Evolutionary conservation across 441 rosid species (phyloP), one percentile per base, ranked within the genome.

Genomic region (Pelargonium citronellum): DNA sequence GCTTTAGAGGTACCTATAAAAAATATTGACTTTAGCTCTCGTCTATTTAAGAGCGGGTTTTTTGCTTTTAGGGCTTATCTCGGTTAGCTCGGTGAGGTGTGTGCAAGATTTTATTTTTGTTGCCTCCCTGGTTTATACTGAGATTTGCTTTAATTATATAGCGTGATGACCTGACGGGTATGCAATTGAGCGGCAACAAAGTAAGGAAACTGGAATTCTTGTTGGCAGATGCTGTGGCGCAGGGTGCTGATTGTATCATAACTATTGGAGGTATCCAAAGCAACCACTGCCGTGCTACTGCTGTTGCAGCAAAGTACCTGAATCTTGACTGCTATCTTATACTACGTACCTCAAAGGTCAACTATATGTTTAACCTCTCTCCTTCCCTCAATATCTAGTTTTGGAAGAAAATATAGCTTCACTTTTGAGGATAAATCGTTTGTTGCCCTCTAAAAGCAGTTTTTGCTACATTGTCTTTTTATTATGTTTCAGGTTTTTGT

Each of bases 131-230:
- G 58, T 13, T 51, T 51, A 51, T 4, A 51, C 58, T 51, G 58
- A 51, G 17, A n/a, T 4, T 27, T 2, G 30, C 47, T 67, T 64
- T 44, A 30, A 39, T 69, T 64, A 10, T 69, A 65, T 75, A 90
- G 97, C 87, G 94, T 1, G 99, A 91, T 77, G 97, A 91, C 60
- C 83, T 90, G 11, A 84, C 97, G 0, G 99, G 97, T 12, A 87
- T 94, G 97, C 92, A 94, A 80, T 34, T 94, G 89, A 94, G 99
- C 57, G 99, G 97, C 6, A 94, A 94, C 81, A 94, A 94, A 80
- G 97, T 90, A 20, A 78, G 96, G 66, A 94, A 94, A 71, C 78
- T 94, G 75, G 97, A 94, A 70, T 94, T 94, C 77, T 78, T 94
- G 55, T 67, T 94, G 87, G 96, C 96, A 0, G 95, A 94, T 63